Conservation (phyloP, 2,329 filamentous ascomycete genomes). For the Ceratocystiopsis sp. region DNA sequence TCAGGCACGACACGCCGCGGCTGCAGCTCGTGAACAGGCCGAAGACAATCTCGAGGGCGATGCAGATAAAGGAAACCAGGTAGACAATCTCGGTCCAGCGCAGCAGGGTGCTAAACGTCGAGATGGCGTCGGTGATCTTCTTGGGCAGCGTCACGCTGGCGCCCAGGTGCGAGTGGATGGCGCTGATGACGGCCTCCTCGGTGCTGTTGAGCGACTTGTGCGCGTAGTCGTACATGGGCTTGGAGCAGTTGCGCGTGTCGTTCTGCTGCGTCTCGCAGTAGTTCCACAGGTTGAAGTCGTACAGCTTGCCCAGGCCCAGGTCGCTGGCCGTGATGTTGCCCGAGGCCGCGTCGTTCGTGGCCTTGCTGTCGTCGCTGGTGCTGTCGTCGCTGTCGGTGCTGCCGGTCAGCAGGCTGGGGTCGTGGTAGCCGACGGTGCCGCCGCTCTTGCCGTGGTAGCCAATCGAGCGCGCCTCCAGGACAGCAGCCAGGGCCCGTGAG, state of each 20-base stretch:
- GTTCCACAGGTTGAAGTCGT: slow-evolving; percentile 72
- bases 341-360: slow-evolving; percentile 9
- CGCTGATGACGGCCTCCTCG: slow-evolving; percentile 32
- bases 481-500: background rate
- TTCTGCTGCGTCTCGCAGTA: slow-evolving; percentile 55
- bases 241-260: slow-evolving; percentile 48
- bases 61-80: slow-evolving; percentile 52
- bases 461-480: background rate
- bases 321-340: slow-evolving; percentile 38
- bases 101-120: slow-evolving; percentile 54
- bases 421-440: slow-evolving; percentile 1
- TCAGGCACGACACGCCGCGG: slow-evolving; percentile 64
- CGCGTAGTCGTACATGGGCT: slow-evolving; percentile 60
- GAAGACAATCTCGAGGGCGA: slow-evolving; percentile 54
- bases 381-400: background rate
- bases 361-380: slow-evolving; percentile 10
- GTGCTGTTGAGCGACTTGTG: slow-evolving; percentile 52
- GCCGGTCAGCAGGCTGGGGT: slow-evolving; percentile 3
- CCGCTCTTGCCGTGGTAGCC: background rate
- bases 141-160: slow-evolving; percentile 48
- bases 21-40: slow-evolving; percentile 75
- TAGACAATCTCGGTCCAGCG: slow-evolving; percentile 78
- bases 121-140: slow-evolving; percentile 48
- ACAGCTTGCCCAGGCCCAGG: slow-evolving; percentile 54
- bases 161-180: slow-evolving; percentile 26